Evolutionary conservation across 2,329 filamentous ascomycete species (phyloP), one percentile per base, ranked within the genome.

Genomic region (Paecilomyces formosus): DNA sequence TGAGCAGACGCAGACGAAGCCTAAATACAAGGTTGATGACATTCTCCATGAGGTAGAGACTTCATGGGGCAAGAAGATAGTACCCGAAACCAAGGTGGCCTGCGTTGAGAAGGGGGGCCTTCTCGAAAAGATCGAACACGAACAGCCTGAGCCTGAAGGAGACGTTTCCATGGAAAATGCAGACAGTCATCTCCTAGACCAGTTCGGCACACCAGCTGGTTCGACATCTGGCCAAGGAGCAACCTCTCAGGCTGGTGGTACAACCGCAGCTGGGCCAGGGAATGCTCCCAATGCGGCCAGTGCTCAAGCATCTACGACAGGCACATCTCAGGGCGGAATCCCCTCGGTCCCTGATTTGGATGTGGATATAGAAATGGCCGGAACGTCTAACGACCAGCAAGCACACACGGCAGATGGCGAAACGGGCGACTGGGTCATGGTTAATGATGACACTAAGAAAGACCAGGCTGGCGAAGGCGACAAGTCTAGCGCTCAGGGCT

Each of bases 41-140:
- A 86, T 97, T 45, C 82, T 92, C 24, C 81, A 84, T 50, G 85
- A 90, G 57, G 84, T 96, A 1, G 90, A 96, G 75, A 78, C 81
- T 55, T 78, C 85, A 2, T 81, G 89, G n/a, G 86, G 86, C 18
- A 85, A 85, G 57, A 85, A 84, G 62, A 84, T 90, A 51, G 81
- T 83, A 39, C 78, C 82, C 26, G 83, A 89, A 56, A 82, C 85
- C 55, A 81, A 83, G 24, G 81, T 93, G 7, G 81, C 84, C 39
- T 87, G 90, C 53, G 81, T 95, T 51, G 86, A 94, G 67, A 88
- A 89, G 66, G 92, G 91, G 54, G 91, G 91, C 2, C 83, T 85
- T 33, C 77, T 91, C 72, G 85, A 90, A 57, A 77, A 73, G 60
- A 70, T 73, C 12, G 70, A 74, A 51, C 69, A 72, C 0, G 70